Conservation (phyloP, 2,329 filamentous ascomycete species). For the Diaporthe capsici region DNA sequence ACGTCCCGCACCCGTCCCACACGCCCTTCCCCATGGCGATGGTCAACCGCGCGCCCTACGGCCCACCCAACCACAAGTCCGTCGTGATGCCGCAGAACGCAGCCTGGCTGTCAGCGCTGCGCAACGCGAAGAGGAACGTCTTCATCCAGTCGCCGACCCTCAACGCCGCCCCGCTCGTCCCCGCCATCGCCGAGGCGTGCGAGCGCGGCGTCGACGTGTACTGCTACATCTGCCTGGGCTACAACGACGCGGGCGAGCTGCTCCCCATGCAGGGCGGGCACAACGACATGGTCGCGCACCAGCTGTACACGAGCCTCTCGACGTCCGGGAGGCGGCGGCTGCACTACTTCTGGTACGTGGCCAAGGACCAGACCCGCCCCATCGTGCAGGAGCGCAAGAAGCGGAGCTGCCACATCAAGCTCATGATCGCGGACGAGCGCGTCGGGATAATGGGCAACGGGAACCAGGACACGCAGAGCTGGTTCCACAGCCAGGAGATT, state of each 20-base stretch:
- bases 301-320: constrained; percentile 69
- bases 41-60: constrained; percentile 78
- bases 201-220: constrained; percentile 76
- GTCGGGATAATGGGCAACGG: constrained; percentile 82
- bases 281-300: constrained; percentile 78
- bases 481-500: constrained; percentile 83
- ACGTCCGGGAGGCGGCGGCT: constrained; percentile 63
- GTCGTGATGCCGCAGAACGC: constrained; percentile 80
- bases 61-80: constrained; percentile 71
- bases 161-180: constrained; percentile 77
- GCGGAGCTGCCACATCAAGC: constrained; percentile 81
- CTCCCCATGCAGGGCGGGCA: constrained; percentile 82
- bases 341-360: constrained; percentile 79
- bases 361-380: constrained; percentile 78
- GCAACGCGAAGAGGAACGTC: constrained; percentile 73
- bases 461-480: constrained; percentile 86
- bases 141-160: constrained; percentile 86
- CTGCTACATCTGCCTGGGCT: constrained; percentile 82
- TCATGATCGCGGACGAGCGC: constrained; percentile 79
- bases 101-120: constrained; percentile 78
- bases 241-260: constrained; percentile 84
- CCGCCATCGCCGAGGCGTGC: constrained; percentile 75
- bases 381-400: constrained; percentile 76
- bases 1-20: constrained; percentile 68
- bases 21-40: constrained; percentile 78